Evolutionary conservation across 83 land plant species (phyloP).

Genomic region (Diphasiastrum complanatum): DNA sequence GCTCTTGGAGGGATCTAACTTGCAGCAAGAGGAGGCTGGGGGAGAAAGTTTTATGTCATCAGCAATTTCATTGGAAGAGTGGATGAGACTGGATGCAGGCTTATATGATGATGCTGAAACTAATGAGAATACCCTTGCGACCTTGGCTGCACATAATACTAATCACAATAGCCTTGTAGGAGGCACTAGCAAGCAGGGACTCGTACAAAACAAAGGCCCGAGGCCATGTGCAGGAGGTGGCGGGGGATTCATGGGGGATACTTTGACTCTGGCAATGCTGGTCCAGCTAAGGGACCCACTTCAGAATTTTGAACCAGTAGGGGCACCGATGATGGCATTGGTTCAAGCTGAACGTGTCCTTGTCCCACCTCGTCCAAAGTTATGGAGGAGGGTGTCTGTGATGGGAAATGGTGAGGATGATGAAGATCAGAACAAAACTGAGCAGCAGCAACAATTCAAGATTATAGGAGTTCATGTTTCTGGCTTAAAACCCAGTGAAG

Average conservation of each 20-base stretch:
- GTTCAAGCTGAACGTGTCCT: conserved; percentile 83
- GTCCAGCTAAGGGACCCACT: conserved; percentile 92
- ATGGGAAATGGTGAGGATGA: conserved; percentile 37
- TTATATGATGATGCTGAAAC: conserved; percentile 38
- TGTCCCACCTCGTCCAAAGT: conserved; percentile 52
- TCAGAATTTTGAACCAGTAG: conserved; percentile 78
- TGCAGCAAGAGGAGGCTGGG: conserved; percentile 13
- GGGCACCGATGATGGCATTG: conserved; percentile 84
- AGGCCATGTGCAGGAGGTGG: conserved; percentile 28
- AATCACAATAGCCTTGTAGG: conserved; percentile 33
- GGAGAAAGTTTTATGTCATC: conserved; percentile 19
- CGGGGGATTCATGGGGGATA: conserved; percentile 72
- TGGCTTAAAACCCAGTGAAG: conserved; percentile 44
- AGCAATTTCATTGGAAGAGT: conserved; percentile 44
- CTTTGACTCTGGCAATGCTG: conserved; percentile 65
- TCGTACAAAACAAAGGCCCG: conserved; percentile 6
- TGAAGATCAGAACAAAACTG: conserved; percentile 33
- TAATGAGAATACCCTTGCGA: conserved; percentile 50
- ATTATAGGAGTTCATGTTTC: conserved; percentile 66
- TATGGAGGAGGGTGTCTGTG: conserved; percentile 27
- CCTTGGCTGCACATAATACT: conserved; percentile 86
- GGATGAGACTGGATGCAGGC: conserved; percentile 50
- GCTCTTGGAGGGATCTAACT: conserved; percentile 42
- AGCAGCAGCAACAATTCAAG: conserved; percentile 46
- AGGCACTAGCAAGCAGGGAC: conserved; percentile 20